Base-by-base conservation (phyloP, 192 early-diverging fungal genomes). In the Linnemannia schmuckeri region DNA sequence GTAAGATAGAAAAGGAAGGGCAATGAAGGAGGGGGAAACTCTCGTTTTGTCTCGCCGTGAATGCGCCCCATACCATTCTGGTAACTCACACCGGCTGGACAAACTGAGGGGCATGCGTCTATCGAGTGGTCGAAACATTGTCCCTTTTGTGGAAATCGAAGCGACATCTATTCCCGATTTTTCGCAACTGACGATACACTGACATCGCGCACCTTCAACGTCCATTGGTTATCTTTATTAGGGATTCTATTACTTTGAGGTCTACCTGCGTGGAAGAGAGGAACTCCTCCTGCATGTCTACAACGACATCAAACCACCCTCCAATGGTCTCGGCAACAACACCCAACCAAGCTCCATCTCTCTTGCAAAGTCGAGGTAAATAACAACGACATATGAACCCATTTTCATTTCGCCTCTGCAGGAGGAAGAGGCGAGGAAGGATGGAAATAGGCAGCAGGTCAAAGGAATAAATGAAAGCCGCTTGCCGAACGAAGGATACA, bases 201-300 rank as follows among this genome's bases (percentile, higher is more conserved):
- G 15, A 52, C 49, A 18, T 52, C 49, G 18, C 4, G 5, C 49
- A 44, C 18, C n/a, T 35, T 27, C 8, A 35, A 37, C 80, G 2
- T 41, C 35, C n/a, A 79, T 37, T 52, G 24, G 52, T 71, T 78
- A 4, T 76, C n/a, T 27, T 18, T 40, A 24, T 72, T 46, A 95
- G 93, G 94, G 94, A 44, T 95, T 95, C 77, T 86, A 89, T 72
- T 89, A 94, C 63, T 93, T 94, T 89, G 92, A 93, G 27, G 83
- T 93, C 37, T 90, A 94, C 38, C 91, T 95, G 13, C 91, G 94
- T 40, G 93, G 94, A 66, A 87, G 94, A 40, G 94, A 95, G 81
- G 94, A 95, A 49, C 89, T 95, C 24, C 81, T 95, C 4, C 81
- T 95, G 41, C 90, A 94, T 15, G 91, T 95, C 40, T 92, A 88